phyloP scores from a whole-genome alignment of 495 filamentous ascomycete genomes.

The Annulohypoxylon stygium region DNA sequence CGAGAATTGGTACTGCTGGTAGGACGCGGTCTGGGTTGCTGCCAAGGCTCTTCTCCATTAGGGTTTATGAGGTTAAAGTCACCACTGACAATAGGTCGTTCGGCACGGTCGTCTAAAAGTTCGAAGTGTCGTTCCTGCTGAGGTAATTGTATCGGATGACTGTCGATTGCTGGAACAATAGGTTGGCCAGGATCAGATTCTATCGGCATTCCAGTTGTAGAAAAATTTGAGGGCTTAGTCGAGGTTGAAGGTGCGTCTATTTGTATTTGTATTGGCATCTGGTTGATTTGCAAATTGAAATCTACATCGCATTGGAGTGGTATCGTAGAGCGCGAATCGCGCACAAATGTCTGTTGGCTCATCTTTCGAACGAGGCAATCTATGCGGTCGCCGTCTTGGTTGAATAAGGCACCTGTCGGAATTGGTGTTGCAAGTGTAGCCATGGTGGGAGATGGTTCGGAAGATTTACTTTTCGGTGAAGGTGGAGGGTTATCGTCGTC shows the following conservation, averaged over 20 bases:
- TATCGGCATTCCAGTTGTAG: slow-evolving; percentile 10
- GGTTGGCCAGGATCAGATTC: slow-evolving; percentile 19
- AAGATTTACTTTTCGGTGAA: slow-evolving; percentile 21
- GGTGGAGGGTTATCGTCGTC: slow-evolving; percentile 38
- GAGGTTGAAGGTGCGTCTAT: slow-evolving; percentile 23
- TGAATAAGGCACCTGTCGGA: not conserved
- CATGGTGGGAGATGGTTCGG: slow-evolving; percentile 20
- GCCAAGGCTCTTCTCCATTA: slow-evolving; percentile 26
- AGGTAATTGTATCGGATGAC: slow-evolving; percentile 6
- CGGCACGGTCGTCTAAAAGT: not conserved
- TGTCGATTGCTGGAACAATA: slow-evolving; percentile 16
- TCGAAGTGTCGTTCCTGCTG: slow-evolving; percentile 13
- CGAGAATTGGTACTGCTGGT: slow-evolving; percentile 36
- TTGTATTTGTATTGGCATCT: slow-evolving; percentile 22
- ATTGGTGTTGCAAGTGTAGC: slow-evolving; percentile 3
- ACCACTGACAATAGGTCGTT: not conserved
- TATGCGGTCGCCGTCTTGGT: slow-evolving; percentile 35
- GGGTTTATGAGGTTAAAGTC: not conserved
- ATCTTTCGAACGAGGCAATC: slow-evolving; percentile 53
- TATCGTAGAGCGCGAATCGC: slow-evolving; percentile 21
- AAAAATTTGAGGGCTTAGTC: not conserved
- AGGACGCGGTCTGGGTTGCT: slow-evolving; percentile 36
- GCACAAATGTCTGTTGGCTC: slow-evolving; percentile 54
- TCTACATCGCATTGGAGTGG: slow-evolving; percentile 6
- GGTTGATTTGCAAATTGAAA: slow-evolving; percentile 3